Conservation (phyloP, 2,329 filamentous ascomycete genomes). For the Cordyceps sp. region DNA sequence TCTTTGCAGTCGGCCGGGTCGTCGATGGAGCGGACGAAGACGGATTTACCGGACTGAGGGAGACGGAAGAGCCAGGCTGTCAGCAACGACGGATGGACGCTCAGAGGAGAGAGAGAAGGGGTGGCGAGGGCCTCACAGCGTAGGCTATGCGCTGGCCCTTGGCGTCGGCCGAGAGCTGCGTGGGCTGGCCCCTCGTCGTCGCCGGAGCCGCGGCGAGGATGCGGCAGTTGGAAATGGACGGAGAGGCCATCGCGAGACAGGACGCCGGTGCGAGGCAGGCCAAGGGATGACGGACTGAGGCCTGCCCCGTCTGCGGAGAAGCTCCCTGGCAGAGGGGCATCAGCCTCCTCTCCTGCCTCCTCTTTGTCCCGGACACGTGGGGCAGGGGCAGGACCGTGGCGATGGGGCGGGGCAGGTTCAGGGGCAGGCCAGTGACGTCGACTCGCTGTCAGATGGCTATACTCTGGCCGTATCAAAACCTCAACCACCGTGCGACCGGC, state of each 20-base stretch:
- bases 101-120: neutral
- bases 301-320: neutral
- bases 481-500: too few relatives aligned
- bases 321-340: too few relatives aligned
- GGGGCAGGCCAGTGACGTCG: too few relatives aligned
- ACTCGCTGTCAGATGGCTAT: too few relatives aligned
- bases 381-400: too few relatives aligned
- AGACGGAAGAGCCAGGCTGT: neutral
- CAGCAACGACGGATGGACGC: neutral
- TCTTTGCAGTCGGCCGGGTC: slow-evolving; percentile 70
- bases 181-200: slow-evolving; percentile 73
- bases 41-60: slow-evolving; percentile 74
- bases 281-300: neutral
- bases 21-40: slow-evolving; percentile 92
- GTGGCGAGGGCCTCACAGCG: slow-evolving; percentile 41
- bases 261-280: neutral
- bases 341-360: neutral
- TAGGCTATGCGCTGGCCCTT: slow-evolving; percentile 91
- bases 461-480: too few relatives aligned
- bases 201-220: slow-evolving; percentile 77
- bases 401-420: too few relatives aligned
- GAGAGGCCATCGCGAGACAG: slow-evolving; percentile 13
- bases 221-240: slow-evolving; percentile 39
- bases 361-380: too few relatives aligned
- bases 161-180: slow-evolving; percentile 70